phyloP scores from a whole-genome alignment of 2,329 filamentous ascomycete species.

The Purpureocillium lavendulum region DNA sequence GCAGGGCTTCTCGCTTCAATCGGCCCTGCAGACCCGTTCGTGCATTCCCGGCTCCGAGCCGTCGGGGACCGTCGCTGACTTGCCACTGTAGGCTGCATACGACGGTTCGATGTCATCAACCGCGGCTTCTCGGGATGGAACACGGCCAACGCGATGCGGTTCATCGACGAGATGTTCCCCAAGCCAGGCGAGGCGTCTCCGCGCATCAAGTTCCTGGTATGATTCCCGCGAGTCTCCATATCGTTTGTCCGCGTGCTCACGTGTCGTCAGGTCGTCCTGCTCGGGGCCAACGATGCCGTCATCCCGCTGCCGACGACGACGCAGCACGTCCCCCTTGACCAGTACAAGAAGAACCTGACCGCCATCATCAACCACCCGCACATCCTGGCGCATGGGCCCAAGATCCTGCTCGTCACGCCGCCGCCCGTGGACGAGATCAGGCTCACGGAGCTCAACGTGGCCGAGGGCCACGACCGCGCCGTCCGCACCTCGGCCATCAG shows the following conservation, averaged over 20 bases:
- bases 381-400: slow-evolving; percentile 61
- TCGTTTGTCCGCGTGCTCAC: not conserved
- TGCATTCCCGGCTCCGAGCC: slow-evolving; percentile 6
- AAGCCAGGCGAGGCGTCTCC: slow-evolving; percentile 47
- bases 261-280: slow-evolving; percentile 56
- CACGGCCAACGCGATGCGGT: slow-evolving; percentile 62
- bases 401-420: slow-evolving; percentile 71
- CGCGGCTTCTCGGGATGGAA: slow-evolving; percentile 84
- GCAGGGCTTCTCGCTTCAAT: slow-evolving; percentile 66
- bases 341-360: slow-evolving; percentile 65
- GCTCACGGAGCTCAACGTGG: slow-evolving; percentile 38
- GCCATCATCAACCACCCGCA: slow-evolving; percentile 64
- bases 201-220: slow-evolving; percentile 59
- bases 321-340: slow-evolving; percentile 71
- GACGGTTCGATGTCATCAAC: slow-evolving; percentile 80
- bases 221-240: slow-evolving; percentile 11
- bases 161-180: slow-evolving; percentile 64
- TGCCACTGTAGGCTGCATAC: slow-evolving; percentile 56
- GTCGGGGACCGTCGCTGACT: not conserved
- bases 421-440: slow-evolving; percentile 76
- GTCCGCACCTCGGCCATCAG: slow-evolving; percentile 39
- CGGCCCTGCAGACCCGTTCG: slow-evolving; percentile 61
- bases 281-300: slow-evolving; percentile 87
- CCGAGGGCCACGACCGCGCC: slow-evolving; percentile 32
- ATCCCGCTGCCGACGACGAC: slow-evolving; percentile 51